Evolutionary conservation across 495 filamentous ascomycete species (phyloP), one percentile per base, ranked within the genome.

Genomic region (Annulohypoxylon nitens): DNA sequence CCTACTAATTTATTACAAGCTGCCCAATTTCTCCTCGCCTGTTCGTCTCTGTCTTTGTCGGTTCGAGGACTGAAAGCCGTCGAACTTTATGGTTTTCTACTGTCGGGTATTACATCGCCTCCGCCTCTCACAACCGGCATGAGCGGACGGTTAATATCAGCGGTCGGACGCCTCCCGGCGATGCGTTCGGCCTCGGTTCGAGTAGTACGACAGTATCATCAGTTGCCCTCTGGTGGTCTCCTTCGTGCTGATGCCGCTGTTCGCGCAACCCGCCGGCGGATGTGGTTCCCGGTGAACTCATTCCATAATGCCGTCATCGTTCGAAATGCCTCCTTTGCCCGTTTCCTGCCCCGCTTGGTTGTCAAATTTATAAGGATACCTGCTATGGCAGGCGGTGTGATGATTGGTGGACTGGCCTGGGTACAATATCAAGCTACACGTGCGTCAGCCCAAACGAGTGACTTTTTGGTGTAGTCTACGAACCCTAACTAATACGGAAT

Each of bases 341-440:
- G 96, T 57, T 87, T 93, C 57, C 85, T 99, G n/a, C 96, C 96
- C 2, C 93, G 93, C 76, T 86, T 99, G 45, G 90, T 95, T 8
- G 74, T 97, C 72, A 99, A 97, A 83, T 91, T 98, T 62, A 85
- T 91, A 43, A 87, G 93, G 58, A 82, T 98, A 57, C 96, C 96
- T 26, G 95, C 97, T 65, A 89, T 97, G 82, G 94, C 97, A 78
- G 96, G 95, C 37, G 94, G 93, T 47, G 90, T 93, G 48, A 92
- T 92, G 81, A 87, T 99, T 78, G 94, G 92, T 6, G 92, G 93
- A 4, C 78, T 96, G 34, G 93, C 93, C 47, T 99, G 97, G 86
- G 76, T 99, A 36, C 96, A 99, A 79, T 98, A 98, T 80, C 97
- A 98, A 82, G 95, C 96, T 69, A 90, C 91, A 58, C 93, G 93